Evolutionary conservation across 2,329 filamentous ascomycete species (phyloP).

Genomic region (Apiospora pterosperma): DNA sequence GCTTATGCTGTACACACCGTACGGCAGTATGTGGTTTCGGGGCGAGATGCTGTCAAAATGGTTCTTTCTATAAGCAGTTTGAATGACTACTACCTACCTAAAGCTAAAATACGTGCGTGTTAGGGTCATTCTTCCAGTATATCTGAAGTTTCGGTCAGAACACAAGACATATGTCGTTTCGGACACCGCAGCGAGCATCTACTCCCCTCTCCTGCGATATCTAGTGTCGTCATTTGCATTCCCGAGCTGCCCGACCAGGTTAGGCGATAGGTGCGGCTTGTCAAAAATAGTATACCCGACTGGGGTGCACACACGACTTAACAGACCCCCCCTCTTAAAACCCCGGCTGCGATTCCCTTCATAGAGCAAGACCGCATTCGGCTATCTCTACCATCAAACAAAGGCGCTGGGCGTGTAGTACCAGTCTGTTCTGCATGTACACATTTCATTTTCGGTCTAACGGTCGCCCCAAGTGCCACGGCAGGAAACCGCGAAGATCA

Average conservation of each 20-base stretch:
- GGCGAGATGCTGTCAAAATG: not conserved
- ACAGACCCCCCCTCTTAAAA: not conserved
- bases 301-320: not conserved
- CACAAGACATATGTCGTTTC: not conserved
- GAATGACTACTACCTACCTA: too few species aligned
- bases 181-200: not conserved
- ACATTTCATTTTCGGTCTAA: not conserved
- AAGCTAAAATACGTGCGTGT: too few species aligned
- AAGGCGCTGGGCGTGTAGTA: not conserved
- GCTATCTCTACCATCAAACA: not conserved
- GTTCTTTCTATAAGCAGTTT: too few species aligned
- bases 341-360: not conserved
- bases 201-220: not conserved
- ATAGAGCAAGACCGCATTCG: not conserved
- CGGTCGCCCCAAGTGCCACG: not conserved
- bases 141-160: not conserved
- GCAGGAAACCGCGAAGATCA: too few species aligned
- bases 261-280: not conserved
- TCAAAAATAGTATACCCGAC: slow-evolving; percentile 1
- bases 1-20: not conserved
- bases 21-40: not conserved
- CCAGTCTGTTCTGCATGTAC: too few species aligned
- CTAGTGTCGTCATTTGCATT: not conserved
- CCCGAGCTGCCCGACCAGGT: not conserved
- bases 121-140: not conserved